Evolutionary conservation across 75 land plant genomes (phyloP), one percentile per base, ranked within the genome.

Genomic region (Pseudotsuga menziesii): DNA sequence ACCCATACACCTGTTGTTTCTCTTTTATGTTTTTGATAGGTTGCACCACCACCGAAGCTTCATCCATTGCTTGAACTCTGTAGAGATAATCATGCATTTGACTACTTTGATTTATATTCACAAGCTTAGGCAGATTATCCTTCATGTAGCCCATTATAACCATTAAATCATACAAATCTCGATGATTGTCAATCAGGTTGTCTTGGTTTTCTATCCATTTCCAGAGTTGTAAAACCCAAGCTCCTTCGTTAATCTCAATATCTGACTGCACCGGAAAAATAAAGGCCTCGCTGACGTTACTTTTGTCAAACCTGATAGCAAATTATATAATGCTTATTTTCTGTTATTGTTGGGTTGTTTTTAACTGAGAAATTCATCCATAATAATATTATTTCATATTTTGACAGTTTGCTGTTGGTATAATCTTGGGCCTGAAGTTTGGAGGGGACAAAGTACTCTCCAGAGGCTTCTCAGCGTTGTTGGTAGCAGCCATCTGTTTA

Each of bases 391-490:
- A 16, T 69, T 3, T 69, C 25, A 41, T 69, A 0, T 41, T 0
- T 69, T 41, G 4, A 61, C 90, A 88, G 91, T 84, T 86, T 13
- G 63, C 73, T 35, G 86, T 92, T 1, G 82, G 89, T 2, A 79
- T 86, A 19, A 92, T 93, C 52, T 74, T 93, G 76, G 94, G 91
- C 12, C 27, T 87, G 1, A 89, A 88, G 72, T 80, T 87, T 77
- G 79, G 80, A 15, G 54, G 57, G 54, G 77, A 86, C 39, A 70
- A 77, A 48, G 78, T 78, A 60, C 84, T 93, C 0, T 80, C 90
- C 12, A 88, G 86, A 69, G 77, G 78, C 14, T 81, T 60, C 75
- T 86, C 89, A 2, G 67, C 83, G 32, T 8, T 83, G 25, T 86
- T 91, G 75, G 91, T 92, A 57, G 71, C 77, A 12, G 76, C 91